phyloP scores from a whole-genome alignment of 176 grass and related monocot species.

The Chloris gayana region DNA sequence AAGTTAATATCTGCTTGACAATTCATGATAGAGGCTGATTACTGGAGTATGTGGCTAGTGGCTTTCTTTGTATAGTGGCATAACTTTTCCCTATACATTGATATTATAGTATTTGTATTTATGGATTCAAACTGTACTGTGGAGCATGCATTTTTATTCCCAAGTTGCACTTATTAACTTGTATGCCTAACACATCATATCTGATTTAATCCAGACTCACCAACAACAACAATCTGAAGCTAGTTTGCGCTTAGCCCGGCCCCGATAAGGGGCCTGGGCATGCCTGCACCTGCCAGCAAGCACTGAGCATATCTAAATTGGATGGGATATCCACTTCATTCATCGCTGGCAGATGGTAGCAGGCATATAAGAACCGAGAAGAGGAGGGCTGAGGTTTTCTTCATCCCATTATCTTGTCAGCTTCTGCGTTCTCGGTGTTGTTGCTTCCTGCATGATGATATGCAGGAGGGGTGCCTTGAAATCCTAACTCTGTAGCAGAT shows the following conservation, averaged over 20 bases:
- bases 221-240: slow-evolving; percentile 79
- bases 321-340: slow-evolving; percentile 14
- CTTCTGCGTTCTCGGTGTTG: slow-evolving; percentile 31
- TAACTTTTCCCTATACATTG: neutral
- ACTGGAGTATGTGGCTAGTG: neutral
- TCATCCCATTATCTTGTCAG: slow-evolving; percentile 10
- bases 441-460: slow-evolving; percentile 30
- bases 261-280: slow-evolving; percentile 95
- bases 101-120: neutral
- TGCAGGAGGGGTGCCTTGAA: slow-evolving; percentile 20
- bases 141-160: neutral
- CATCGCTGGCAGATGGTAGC: slow-evolving; percentile 59
- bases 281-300: slow-evolving; percentile 85
- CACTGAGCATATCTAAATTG: neutral
- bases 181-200: neutral
- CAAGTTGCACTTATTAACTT: slow-evolving; percentile 5
- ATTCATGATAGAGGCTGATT: neutral
- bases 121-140: neutral
- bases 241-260: slow-evolving; percentile 91
- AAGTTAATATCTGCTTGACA: slow-evolving; percentile 8
- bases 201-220: slow-evolving; percentile 52
- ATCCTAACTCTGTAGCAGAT: neutral
- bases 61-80: neutral
- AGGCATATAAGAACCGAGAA: slow-evolving; percentile 61
- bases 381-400: neutral